These are phyloP conservation scores for Tylopilus orsonianus DNA, from an alignment of 1,284 basidiomycete species.

Conservation along the genomic window DNA sequence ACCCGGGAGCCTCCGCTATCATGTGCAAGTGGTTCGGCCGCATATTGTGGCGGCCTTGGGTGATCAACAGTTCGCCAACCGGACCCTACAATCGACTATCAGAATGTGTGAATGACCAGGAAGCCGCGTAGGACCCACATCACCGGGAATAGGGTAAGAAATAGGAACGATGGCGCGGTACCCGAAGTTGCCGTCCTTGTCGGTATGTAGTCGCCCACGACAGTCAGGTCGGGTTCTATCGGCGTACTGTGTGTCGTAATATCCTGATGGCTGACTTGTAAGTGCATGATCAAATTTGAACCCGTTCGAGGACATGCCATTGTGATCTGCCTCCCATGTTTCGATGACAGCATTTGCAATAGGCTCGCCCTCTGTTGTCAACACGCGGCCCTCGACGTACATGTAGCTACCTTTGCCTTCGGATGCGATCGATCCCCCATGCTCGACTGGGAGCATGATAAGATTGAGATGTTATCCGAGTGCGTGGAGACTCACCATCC, in stretches of 20 bases:
- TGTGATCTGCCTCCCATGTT: conserved; percentile 85
- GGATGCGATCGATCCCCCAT: conserved; percentile 68
- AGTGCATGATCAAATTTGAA: not conserved
- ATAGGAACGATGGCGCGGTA: conserved; percentile 80
- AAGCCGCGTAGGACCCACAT: conserved; percentile 42
- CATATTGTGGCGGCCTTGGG: conserved; percentile 70
- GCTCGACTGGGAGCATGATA: conserved; percentile 41
- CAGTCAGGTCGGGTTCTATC: conserved; percentile 68
- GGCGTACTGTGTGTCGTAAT: conserved; percentile 66
- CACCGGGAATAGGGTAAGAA: conserved; percentile 79
- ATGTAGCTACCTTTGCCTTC: conserved; percentile 83
- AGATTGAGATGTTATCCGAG: not conserved
- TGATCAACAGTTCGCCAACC: conserved; percentile 62
- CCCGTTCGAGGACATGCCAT: conserved; percentile 40
- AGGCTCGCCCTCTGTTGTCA: conserved; percentile 66
- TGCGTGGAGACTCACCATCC: conserved; percentile 49
- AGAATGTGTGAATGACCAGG: not conserved
- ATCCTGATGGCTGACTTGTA: conserved; percentile 36
- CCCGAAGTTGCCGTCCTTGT: conserved; percentile 64
- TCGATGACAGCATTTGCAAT: conserved; percentile 69
- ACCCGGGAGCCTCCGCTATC: conserved; percentile 68
- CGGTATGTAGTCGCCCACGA: conserved; percentile 66
- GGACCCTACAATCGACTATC: conserved; percentile 52
- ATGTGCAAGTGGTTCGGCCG: conserved; percentile 82
- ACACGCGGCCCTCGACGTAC: conserved; percentile 73